These are phyloP conservation scores for Lepidium didymum DNA, from an alignment of 345 rosid genomes.

Conservation along the genomic window DNA sequence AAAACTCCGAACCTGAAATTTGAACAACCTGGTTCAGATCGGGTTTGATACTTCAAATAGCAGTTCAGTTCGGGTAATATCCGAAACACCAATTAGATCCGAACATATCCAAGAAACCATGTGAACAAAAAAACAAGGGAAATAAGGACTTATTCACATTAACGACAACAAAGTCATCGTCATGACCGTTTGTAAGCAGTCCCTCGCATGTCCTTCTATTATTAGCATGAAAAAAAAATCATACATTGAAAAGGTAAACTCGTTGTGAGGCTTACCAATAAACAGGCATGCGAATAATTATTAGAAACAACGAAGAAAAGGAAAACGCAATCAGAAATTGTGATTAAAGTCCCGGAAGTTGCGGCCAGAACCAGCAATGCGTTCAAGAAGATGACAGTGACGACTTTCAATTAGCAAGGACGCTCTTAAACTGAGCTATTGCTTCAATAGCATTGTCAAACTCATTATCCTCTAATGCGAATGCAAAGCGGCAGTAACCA, in stretches of 20 bases:
- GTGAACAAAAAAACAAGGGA: no score
- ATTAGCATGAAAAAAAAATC: background rate
- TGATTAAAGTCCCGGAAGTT: background rate
- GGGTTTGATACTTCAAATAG: no score
- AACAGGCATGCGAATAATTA: background rate
- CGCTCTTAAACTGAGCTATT: slow-evolving; percentile 46
- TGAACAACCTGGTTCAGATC: no score
- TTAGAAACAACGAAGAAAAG: slow-evolving; percentile 7
- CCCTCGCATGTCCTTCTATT: background rate
- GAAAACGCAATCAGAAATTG: background rate
- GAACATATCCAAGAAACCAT: no score
- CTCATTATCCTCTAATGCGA: slow-evolving; percentile 63
- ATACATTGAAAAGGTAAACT: background rate
- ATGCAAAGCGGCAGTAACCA: slow-evolving; percentile 82
- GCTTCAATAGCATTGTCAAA: slow-evolving; percentile 70
- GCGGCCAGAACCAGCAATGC: background rate
- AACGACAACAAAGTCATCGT: background rate
- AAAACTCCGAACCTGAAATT: no score
- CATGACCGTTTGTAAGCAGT: background rate
- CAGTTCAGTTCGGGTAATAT: no score
- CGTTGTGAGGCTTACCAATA: background rate
- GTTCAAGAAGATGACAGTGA: background rate
- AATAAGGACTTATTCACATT: background rate
- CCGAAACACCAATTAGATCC: no score
- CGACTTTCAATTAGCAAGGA: slow-evolving; percentile 13